A percentile compares a stretch with the other conserved stretches of the same genome.
Conservation (phyloP, 371 early-diverging fungal species). For the Syncephalis fuscata region DNA sequence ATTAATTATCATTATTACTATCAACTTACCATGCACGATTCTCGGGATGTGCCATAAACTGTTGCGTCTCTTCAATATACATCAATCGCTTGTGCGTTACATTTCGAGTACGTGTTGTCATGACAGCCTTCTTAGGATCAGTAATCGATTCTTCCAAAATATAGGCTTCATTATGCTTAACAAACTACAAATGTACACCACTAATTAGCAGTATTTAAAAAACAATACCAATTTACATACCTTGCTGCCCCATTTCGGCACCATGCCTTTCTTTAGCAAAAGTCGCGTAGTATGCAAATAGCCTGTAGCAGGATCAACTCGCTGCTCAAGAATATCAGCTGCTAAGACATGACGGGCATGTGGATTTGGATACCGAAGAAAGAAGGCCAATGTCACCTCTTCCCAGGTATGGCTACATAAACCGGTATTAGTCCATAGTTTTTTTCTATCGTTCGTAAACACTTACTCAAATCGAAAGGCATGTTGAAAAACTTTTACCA, state of each 20-base stretch:
- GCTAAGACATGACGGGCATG: conserved; percentile 87
- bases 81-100: conserved; percentile 82
- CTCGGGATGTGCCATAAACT: conserved; percentile 34
- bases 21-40: conserved; percentile 23
- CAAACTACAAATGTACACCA: conserved; percentile 25
- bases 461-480: conserved; percentile 52
- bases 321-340: conserved; percentile 77
- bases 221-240: conserved; percentile 9
- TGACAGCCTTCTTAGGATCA: conserved; percentile 50
- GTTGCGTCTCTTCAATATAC: conserved; percentile 84
- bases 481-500: conserved; percentile 66
- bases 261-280: conserved; percentile 69
- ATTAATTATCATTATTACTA: background rate
- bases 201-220: too few relatives aligned
- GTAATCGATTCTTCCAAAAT: conserved; percentile 77
- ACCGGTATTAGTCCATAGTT: background rate
- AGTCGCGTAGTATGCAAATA: conserved; percentile 72
- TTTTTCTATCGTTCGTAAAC: background rate
- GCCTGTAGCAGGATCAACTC: conserved; percentile 56
- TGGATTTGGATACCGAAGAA: conserved; percentile 95
- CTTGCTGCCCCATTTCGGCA: conserved; percentile 75
- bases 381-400: conserved; percentile 74
- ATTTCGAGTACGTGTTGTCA: conserved; percentile 76
- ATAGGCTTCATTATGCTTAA: conserved; percentile 56
- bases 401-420: conserved; percentile 53